Base-by-base conservation (phyloP, 1,139 yeast species). In the Magnusiomyces ingens region DNA sequence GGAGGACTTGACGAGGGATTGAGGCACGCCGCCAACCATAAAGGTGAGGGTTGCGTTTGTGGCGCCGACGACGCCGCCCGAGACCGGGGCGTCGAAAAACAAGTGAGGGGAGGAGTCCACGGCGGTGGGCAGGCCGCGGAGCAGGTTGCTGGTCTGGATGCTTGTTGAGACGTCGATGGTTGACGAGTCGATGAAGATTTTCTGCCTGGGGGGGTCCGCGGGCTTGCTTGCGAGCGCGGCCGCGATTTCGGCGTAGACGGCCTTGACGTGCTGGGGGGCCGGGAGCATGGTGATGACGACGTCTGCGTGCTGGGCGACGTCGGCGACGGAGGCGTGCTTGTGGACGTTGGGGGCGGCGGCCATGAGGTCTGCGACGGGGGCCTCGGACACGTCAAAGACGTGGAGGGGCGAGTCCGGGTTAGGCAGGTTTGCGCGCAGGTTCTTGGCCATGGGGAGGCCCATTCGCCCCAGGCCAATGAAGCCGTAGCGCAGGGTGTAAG, bases 61-160 rank as follows among this genome's bases (percentile, higher is more conserved):
- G 4, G 85, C 85, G 3, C 85, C 85, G 1, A 77, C 76, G 1
- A 77, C 81, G 19, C 85, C 85, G 2, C 85, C 85, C 13, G 82
- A 77, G 0, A 80, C 84, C 0, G 85, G 85, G 12, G 85, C 77
- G 62, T 80, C 85, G 48, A 80, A 73, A 53, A 68, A 73, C 4
- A 69, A 60, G 56, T 76, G 77, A 41, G 32, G 4, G 4, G 32
- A 26, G 4, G 32, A 26, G n/a, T n/a, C n/a, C n/a, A n/a, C n/a
- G 8, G 32, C 8, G 8, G 32, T 26, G 4, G 32, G 32, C 15
- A 60, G 61, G 6, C 56, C 52, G 3, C 54, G 41, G 13, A 55
- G 42, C 17, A 64, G 57, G 17, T 58, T 50, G 17, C 66, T 66
- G 29, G 76, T 68, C 42, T 69, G 73, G 11, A 68, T 62, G 2